Evolutionary conservation across 1,139 yeast species (phyloP), one percentile per base, ranked within the genome.

Genomic region (Zygosaccharomyces sapae): DNA sequence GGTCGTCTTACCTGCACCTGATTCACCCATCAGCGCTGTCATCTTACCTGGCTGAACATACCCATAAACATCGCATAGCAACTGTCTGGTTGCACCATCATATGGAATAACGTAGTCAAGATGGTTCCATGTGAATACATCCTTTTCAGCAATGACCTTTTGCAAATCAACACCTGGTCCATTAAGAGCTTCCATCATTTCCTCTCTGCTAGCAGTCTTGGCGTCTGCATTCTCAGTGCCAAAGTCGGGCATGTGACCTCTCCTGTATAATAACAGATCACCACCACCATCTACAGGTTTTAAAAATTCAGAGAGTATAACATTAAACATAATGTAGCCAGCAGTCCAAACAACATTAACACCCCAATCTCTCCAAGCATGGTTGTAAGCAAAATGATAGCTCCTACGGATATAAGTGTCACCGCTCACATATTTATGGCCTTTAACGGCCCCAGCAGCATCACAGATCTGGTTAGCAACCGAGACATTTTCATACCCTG

Each of bases 1-100:
- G 5, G 86, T 81, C 1, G 86, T 81, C 63, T 80, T 80, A 61
- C 86, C 86, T 40, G 85, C 85, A 59, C 86, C 86, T 22, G 85
- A 80, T 52, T 77, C 83, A 53, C 86, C 86, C 84, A 81, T 80
- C 37, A 81, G 64, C 22, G 82, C 82, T 42, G 81, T 77, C 70
- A 78, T 65, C 30, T 80, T 76, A 55, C 86, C 86, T 13, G 86
- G 86, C 53, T 78, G 76, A 57, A 81, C 81, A 63, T 72, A 82
- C 36, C 87, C 88, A 53, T 78, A 80, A 43, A 82, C 76, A 59
- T 76, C 72, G 51, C 78, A 75, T 53, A 82, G 66, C 41, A 79
- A 64, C 55, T 71, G 70, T 63, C 76, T 63, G 7, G 71, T 66
- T 27, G 76, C 75, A 54, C 76, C 78, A 53, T 71, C 74, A 45